Evolutionary conservation across 2,329 filamentous ascomycete genomes (phyloP).

Genomic region (Monosporascus sp.): DNA sequence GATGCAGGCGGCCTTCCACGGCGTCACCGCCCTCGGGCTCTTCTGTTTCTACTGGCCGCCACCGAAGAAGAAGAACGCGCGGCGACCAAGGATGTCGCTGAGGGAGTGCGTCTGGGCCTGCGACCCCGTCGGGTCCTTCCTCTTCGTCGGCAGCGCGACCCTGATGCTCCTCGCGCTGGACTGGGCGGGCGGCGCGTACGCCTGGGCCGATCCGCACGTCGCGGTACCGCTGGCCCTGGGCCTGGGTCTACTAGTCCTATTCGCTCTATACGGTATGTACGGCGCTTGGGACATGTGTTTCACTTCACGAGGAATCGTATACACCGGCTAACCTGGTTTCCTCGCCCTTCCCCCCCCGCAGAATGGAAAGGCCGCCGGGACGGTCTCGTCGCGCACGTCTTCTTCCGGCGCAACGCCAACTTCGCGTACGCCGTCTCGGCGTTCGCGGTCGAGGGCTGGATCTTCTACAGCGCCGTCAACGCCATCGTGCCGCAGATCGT

Average conservation of each 20-base stretch:
- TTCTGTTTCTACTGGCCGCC: constrained; percentile 43
- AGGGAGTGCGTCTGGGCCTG: constrained; percentile 39
- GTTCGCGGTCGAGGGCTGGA: constrained; percentile 54
- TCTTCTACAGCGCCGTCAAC: constrained; percentile 51
- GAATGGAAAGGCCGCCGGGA: constrained; percentile 51
- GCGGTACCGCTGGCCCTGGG: constrained; percentile 37
- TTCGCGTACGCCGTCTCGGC: constrained; percentile 50
- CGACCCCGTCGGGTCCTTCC: constrained; percentile 40
- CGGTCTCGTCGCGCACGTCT: constrained; percentile 50
- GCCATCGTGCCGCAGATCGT: constrained; percentile 43
- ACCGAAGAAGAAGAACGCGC: constrained; percentile 20
- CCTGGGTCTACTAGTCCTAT: constrained; percentile 33
- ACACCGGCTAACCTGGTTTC: no score
- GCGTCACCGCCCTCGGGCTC: constrained; percentile 40
- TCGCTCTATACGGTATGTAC: constrained; percentile 34
- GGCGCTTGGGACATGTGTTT: not conserved
- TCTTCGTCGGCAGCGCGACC: constrained; percentile 39
- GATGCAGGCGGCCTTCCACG: constrained; percentile 52
- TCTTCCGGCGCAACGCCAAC: constrained; percentile 48
- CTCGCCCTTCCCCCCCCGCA: constrained; percentile 13
- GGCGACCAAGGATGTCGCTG: constrained; percentile 33
- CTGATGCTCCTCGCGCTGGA: constrained; percentile 40
- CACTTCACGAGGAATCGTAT: not conserved
- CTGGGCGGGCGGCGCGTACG: constrained; percentile 39
- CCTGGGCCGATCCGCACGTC: constrained; percentile 34